Evolutionary conservation across 1,139 yeast species (phyloP).

Genomic region (Sporopachydermia cereana): DNA sequence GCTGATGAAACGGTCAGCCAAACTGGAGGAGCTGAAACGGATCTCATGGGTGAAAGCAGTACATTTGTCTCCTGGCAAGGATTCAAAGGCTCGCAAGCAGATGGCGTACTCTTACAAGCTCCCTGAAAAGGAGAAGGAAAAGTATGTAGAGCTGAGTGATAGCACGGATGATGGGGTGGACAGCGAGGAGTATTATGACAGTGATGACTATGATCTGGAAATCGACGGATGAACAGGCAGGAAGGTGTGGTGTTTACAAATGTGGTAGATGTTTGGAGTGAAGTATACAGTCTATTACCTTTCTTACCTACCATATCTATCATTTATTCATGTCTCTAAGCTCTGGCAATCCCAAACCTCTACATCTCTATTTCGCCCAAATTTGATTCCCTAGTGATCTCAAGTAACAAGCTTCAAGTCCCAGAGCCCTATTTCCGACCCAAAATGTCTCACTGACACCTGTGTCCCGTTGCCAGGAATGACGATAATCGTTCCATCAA

Average conservation of each 20-base stretch:
- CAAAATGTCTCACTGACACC: background rate
- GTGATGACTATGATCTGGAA: slow-evolving; percentile 3
- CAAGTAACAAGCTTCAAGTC: background rate
- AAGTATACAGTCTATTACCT: background rate
- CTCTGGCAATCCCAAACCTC: background rate
- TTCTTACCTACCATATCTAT: background rate
- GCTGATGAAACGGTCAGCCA: background rate
- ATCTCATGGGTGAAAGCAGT: background rate
- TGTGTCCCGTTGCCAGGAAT: no score
- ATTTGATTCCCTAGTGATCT: background rate
- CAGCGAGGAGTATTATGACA: slow-evolving; percentile 3
- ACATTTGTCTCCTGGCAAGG: slow-evolving; percentile 1
- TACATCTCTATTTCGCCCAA: background rate
- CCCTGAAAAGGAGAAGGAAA: background rate
- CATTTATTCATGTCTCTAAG: background rate
- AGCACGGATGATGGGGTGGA: background rate
- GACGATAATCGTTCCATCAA: slow-evolving; percentile 21
- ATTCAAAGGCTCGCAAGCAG: background rate
- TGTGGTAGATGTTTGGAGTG: no score
- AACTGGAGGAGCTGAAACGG: background rate
- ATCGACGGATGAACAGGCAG: background rate
- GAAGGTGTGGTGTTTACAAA: no score
- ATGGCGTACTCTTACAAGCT: background rate
- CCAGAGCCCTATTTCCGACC: background rate
- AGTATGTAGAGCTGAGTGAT: slow-evolving; percentile 2